phyloP scores from a whole-genome alignment of 192 early-diverging fungal genomes.

The Oehlia diaphana region DNA sequence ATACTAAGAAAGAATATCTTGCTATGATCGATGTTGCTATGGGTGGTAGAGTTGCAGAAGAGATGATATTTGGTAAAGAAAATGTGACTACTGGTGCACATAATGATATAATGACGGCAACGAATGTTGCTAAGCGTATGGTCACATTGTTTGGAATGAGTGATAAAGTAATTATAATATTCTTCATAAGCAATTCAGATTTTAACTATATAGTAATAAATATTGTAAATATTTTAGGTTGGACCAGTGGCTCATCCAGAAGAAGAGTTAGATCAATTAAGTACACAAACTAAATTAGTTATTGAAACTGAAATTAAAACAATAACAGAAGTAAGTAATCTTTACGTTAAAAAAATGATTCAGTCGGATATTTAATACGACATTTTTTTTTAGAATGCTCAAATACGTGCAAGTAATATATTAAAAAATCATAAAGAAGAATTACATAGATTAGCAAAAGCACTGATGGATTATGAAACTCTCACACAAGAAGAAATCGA shows the following conservation, averaged over 20 bases:
- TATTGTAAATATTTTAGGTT: constrained; percentile 39
- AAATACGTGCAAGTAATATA: constrained; percentile 68
- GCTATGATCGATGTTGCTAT: constrained; percentile 94
- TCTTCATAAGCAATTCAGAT: background rate
- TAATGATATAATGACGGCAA: constrained; percentile 90
- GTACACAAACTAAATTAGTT: constrained; percentile 69
- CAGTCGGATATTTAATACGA: background rate
- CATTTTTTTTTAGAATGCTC: constrained; percentile 48
- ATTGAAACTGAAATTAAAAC: constrained; percentile 87
- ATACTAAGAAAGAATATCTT: constrained; percentile 78
- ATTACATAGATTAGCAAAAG: constrained; percentile 85
- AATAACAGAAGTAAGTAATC: constrained; percentile 63
- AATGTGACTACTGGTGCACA: constrained; percentile 94
- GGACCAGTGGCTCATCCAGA: constrained; percentile 78
- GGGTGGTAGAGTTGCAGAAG: constrained; percentile 98
- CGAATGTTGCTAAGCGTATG: constrained; percentile 87
- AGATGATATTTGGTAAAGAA: constrained; percentile 92
- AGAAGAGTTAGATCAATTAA: constrained; percentile 74
- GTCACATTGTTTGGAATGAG: constrained; percentile 93
- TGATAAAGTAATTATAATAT: constrained; percentile 53
- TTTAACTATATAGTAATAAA: background rate
- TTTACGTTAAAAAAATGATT: constrained; percentile 24
- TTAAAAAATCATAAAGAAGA: constrained; percentile 81
- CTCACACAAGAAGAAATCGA: constrained; percentile 86
- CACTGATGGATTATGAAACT: constrained; percentile 96